A percentile compares a stretch with the other conserved stretches of the same genome.
Evolutionary conservation across 106 monocot genomes (phyloP).

Genomic region (Gastrodia elata): DNA sequence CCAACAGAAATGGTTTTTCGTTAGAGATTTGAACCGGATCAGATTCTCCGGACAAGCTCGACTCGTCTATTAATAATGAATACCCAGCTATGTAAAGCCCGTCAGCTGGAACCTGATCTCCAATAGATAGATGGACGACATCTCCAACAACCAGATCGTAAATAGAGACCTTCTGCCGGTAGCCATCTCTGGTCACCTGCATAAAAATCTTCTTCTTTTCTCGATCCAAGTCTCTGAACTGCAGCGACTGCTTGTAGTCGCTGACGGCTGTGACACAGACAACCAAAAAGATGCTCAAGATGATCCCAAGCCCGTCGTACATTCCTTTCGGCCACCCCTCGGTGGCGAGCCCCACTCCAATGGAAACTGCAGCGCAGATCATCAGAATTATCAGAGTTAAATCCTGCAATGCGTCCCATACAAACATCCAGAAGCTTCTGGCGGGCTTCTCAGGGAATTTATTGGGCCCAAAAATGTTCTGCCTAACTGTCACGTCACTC

Average conservation of each 20-base stretch:
- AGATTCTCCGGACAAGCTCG: slow-evolving; percentile 87
- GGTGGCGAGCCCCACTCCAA: slow-evolving; percentile 61
- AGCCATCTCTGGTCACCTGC: slow-evolving; percentile 84
- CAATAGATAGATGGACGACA: slow-evolving; percentile 81
- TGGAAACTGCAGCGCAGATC: slow-evolving; percentile 67
- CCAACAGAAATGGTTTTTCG: slow-evolving; percentile 73
- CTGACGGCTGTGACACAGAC: slow-evolving; percentile 77
- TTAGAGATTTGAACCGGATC: slow-evolving; percentile 57
- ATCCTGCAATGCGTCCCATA: slow-evolving; percentile 83
- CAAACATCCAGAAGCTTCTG: slow-evolving; percentile 79
- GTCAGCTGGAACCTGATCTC: slow-evolving; percentile 89
- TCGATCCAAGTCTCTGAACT: slow-evolving; percentile 79
- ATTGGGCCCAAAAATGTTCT: slow-evolving; percentile 65
- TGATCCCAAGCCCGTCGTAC: slow-evolving; percentile 86
- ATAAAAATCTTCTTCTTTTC: slow-evolving; percentile 90
- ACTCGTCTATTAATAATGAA: slow-evolving; percentile 74
- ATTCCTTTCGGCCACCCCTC: slow-evolving; percentile 88
- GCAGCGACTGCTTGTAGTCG: slow-evolving; percentile 87
- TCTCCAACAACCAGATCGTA: slow-evolving; percentile 93
- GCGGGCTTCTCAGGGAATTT: slow-evolving; percentile 76
- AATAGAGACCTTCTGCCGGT: slow-evolving; percentile 66
- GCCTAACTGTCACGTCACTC: slow-evolving; percentile 44
- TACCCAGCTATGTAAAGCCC: slow-evolving; percentile 84
- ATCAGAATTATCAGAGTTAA: slow-evolving; percentile 76
- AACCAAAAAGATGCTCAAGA: slow-evolving; percentile 75